A percentile compares a stretch with the other conserved stretches of the same genome.
These are phyloP conservation scores for Trichophyton verrucosum DNA, from an alignment of 2,329 filamentous ascomycete genomes.

Conservation along the genomic window DNA sequence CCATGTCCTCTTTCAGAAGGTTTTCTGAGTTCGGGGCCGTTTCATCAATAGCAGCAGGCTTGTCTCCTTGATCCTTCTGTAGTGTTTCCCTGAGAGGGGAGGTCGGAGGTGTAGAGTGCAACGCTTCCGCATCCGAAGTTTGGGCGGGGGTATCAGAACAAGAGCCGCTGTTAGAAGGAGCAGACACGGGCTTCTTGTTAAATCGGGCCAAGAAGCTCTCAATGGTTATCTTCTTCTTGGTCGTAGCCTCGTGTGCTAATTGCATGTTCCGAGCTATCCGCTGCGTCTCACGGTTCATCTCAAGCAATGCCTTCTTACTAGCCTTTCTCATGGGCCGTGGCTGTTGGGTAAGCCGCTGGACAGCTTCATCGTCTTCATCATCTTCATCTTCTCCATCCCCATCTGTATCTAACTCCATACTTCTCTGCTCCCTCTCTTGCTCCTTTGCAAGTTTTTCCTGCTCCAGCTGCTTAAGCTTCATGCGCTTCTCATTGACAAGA, in stretches of 20 bases:
- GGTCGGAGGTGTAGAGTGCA: constrained; percentile 57
- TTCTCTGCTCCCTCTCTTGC: constrained; percentile 21
- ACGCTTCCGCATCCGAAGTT: constrained; percentile 31
- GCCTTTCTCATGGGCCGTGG: constrained; percentile 63
- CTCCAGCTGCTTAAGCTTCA: constrained; percentile 57
- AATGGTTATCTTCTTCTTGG: constrained; percentile 81
- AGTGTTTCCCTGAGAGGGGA: constrained; percentile 39
- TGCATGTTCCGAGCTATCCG: constrained; percentile 82
- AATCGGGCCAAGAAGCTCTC: constrained; percentile 72
- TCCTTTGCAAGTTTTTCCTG: constrained; percentile 24
- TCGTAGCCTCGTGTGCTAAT: constrained; percentile 76
- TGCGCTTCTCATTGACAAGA: constrained; percentile 59
- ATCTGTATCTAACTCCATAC: constrained; percentile 24
- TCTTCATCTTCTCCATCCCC: constrained; percentile 39
- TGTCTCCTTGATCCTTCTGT: neutral
- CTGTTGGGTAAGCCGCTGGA: constrained; percentile 46
- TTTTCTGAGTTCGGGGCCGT: neutral
- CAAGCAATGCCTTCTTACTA: constrained; percentile 86
- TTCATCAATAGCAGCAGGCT: neutral
- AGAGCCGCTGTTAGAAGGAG: constrained; percentile 20
- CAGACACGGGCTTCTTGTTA: constrained; percentile 47
- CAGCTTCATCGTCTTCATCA: constrained; percentile 47
- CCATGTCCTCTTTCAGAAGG: neutral
- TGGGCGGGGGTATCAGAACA: constrained; percentile 41
- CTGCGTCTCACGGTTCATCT: constrained; percentile 92